Conservation (phyloP, 2,329 filamentous ascomycete genomes). For the Clonostachys rhizophaga region DNA sequence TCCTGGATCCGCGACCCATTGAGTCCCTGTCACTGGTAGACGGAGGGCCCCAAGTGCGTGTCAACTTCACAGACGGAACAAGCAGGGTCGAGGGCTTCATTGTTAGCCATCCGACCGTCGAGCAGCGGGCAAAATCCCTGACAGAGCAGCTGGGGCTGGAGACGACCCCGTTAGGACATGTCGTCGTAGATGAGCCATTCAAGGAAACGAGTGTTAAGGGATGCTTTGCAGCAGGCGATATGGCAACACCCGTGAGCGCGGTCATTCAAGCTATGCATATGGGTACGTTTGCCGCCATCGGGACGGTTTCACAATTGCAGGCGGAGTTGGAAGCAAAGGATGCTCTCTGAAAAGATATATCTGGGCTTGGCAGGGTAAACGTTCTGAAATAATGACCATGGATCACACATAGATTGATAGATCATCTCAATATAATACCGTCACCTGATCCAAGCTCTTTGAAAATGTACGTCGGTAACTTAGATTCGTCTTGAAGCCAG, state of each 20-base stretch:
- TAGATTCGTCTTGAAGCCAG: conserved; percentile 7
- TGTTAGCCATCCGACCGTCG: conserved; percentile 26
- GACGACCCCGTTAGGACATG: conserved; percentile 31
- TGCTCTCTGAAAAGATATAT: conserved; percentile 9
- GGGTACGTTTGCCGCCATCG: conserved; percentile 17
- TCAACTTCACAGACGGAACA: conserved; percentile 32
- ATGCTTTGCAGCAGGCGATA: conserved; percentile 50
- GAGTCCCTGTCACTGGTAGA: conserved; percentile 16
- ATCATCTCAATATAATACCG: conserved; percentile 22
- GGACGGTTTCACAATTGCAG: conserved; percentile 16
- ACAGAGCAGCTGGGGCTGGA: conserved; percentile 37
- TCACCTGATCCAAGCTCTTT: conserved; percentile 52
- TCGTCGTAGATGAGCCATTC: conserved; percentile 36
- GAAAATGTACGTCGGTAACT: conserved; percentile 36
- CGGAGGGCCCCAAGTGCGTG: conserved; percentile 15
- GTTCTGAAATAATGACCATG: background rate
- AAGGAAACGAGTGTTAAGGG: conserved; percentile 43
- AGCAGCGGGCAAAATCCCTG: conserved; percentile 30
- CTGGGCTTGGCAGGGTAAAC: too few species aligned
- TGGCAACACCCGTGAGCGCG: conserved; percentile 20
- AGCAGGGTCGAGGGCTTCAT: conserved; percentile 31
- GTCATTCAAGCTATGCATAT: conserved; percentile 17
- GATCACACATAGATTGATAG: background rate
- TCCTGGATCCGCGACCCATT: conserved; percentile 27
- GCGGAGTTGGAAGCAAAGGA: conserved; percentile 16